Conservation (phyloP, 768 basidiomycete genomes). For the Auricularia cornea region DNA sequence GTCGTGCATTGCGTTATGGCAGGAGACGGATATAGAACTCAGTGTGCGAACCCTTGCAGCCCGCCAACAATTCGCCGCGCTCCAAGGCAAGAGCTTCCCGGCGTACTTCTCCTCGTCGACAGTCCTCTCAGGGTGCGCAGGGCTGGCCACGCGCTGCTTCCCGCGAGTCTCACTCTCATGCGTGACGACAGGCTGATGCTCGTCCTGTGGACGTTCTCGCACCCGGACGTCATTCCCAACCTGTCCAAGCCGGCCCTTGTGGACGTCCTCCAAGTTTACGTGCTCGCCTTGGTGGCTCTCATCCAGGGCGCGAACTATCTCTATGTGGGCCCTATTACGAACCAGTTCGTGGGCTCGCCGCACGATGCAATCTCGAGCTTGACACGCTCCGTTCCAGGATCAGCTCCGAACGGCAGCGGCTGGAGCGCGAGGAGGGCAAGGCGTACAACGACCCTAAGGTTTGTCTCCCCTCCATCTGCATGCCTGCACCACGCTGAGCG, state of each 20-base stretch:
- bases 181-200: constrained; percentile 31
- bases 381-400: constrained; percentile 33
- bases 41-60: constrained; percentile 36
- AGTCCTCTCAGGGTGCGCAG: constrained; percentile 32
- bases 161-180: neutral
- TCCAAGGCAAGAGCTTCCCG: constrained; percentile 71
- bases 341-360: constrained; percentile 40
- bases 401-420: constrained; percentile 65
- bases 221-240: constrained; percentile 45
- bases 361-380: constrained; percentile 1
- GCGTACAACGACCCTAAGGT: constrained; percentile 57
- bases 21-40: neutral
- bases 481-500: neutral
- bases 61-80: constrained; percentile 59
- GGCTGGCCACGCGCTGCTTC: neutral
- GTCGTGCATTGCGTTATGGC: constrained; percentile 2
- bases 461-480: constrained; percentile 17
- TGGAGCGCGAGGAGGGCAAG: constrained; percentile 71
- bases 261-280: constrained; percentile 60
- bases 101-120: constrained; percentile 63
- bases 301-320: constrained; percentile 56
- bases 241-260: constrained; percentile 39
- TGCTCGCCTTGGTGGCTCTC: constrained; percentile 37
- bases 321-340: constrained; percentile 63
- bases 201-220: constrained; percentile 48